Base-by-base conservation (phyloP, 139 green algal species). In the Pleodorina starrii region DNA sequence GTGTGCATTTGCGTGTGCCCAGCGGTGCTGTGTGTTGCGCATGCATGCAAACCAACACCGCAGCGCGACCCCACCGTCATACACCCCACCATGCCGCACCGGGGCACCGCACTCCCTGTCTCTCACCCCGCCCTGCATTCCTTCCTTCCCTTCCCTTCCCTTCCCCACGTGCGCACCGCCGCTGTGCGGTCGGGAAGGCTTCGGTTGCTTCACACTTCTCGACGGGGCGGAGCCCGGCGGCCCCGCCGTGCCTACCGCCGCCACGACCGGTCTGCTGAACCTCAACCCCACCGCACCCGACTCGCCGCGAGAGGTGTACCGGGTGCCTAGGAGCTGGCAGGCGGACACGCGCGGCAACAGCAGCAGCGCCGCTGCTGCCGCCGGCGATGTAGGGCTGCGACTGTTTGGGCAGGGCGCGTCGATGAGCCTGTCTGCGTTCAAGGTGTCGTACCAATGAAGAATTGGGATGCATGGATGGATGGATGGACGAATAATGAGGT, bases 371-470 rank as follows among this genome's bases (percentile, higher is more conserved):
- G 36, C 32, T 50, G 36, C 77, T 2, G 27, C 38, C 35, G 23
- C 3, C 16, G 32, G 50, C 21, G 51, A 66, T 35, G 27, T 57
- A 0, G 36, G 3, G 50, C 32, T 32, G 63, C 51, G 77, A 35
- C 51, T 85, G 77, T 85, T 73, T 12, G 77, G 77, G 19, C 77
- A 85, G 77, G 77, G 77, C 51, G 72, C 77, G 16, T 54, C 51
- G 23, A 72, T 85, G 77, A 73, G 50, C 17, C 17, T 85, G 23
- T 73, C 77, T 10, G 27, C 35, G 23, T 72, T 73, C 77, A 71
- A 85, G 51, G 77, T 85, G 4, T 48, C 77, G 48, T 83, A 83
- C 44, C 32, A 66, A 29, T 76, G 46, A 73, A 6, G 48, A 57
- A 21, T 57, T 10, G 48, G 12, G 10, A 10, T 57, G 10, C 48